Evolutionary conservation across 495 filamentous ascomycete genomes (phyloP).

Genomic region (Neurospora intermedia): DNA sequence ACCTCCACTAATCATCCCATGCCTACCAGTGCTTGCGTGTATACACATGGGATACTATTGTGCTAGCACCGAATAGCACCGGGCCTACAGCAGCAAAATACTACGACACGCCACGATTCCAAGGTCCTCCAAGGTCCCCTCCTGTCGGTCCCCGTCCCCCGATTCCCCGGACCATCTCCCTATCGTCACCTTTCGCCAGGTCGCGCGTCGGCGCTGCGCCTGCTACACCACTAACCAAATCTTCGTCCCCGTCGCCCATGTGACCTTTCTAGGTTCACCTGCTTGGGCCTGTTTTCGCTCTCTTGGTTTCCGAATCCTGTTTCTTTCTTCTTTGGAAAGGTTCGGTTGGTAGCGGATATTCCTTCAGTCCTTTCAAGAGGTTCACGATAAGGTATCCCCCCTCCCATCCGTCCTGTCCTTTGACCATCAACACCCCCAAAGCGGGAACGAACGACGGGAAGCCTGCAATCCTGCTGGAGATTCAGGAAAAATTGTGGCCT

Average conservation of each 20-base stretch:
- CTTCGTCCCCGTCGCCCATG: background rate
- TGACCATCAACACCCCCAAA: background rate
- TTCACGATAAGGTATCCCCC: background rate
- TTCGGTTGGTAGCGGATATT: background rate
- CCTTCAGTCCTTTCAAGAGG: background rate
- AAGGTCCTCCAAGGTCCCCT: background rate
- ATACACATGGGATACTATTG: background rate
- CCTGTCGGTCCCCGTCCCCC: background rate
- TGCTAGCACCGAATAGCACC: background rate
- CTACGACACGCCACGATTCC: background rate
- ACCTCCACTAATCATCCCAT: background rate
- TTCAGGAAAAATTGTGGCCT: background rate
- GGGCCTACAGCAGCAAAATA: background rate
- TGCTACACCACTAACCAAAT: background rate
- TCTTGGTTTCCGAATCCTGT: background rate
- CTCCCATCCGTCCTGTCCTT: background rate
- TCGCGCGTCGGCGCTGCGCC: background rate
- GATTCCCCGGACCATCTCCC: background rate
- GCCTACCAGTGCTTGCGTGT: background rate
- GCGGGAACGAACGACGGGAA: background rate
- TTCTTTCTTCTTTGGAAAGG: background rate
- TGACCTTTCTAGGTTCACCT: background rate
- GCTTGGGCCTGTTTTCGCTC: background rate
- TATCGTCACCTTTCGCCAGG: background rate
- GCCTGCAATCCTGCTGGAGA: background rate